Evolutionary conservation across 1,284 basidiomycete genomes (phyloP).

Genomic region (Ceratobasidium sp.): DNA sequence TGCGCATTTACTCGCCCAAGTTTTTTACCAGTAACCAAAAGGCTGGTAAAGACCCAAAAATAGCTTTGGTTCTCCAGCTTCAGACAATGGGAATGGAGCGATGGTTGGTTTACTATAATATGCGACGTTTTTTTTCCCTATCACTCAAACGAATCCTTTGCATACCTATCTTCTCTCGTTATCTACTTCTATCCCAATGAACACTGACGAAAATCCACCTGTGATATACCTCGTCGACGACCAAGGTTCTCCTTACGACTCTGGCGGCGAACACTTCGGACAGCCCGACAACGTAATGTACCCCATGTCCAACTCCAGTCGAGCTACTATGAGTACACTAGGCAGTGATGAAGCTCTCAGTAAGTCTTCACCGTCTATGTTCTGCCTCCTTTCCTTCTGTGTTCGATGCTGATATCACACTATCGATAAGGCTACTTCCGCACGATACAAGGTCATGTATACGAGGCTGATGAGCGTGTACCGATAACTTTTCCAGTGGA

Average conservation of each 20-base stretch:
- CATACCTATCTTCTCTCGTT: not conserved
- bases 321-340: constrained; percentile 7
- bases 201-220: not conserved
- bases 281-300: not conserved
- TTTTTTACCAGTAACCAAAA: too few relatives aligned
- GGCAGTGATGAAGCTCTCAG: not conserved
- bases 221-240: not conserved
- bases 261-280: not conserved
- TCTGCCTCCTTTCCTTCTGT: not conserved
- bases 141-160: not conserved
- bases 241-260: too few relatives aligned
- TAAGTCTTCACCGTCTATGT: not conserved
- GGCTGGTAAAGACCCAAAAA: too few relatives aligned
- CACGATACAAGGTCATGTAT: not conserved
- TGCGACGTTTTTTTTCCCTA: too few relatives aligned
- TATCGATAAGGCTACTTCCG: not conserved
- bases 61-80: too few relatives aligned
- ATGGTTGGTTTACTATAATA: too few relatives aligned
- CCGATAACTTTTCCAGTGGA: constrained; percentile 12
- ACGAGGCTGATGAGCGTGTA: constrained; percentile 1
- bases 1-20: too few relatives aligned
- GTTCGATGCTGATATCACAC: not conserved
- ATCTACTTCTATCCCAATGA: not conserved
- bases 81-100: too few relatives aligned
- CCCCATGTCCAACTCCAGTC: not conserved